Conservation (phyloP, 306 rosid species). For the Arachis stenosperma region DNA sequence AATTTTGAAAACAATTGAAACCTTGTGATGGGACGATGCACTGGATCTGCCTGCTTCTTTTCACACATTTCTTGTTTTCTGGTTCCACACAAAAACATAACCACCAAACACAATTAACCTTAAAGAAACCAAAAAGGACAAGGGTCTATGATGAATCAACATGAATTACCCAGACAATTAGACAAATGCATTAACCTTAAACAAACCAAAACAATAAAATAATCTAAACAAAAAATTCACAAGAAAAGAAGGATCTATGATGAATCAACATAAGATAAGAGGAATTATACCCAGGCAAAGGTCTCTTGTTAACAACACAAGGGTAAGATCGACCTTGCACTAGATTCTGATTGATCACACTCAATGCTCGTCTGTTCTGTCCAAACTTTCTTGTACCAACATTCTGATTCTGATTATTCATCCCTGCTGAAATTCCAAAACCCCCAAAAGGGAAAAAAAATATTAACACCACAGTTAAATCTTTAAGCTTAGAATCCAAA, state of each 20-base stretch:
- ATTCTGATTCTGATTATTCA: constrained; percentile 19
- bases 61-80: constrained; percentile 55
- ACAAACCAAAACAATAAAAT: background rate
- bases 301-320: constrained; percentile 74
- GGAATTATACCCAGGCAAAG: constrained; percentile 47
- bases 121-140: constrained; percentile 8
- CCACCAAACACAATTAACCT: constrained; percentile 7
- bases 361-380: constrained; percentile 65
- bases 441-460: background rate
- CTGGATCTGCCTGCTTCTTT: constrained; percentile 74
- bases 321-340: constrained; percentile 52
- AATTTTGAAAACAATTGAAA: constrained; percentile 21
- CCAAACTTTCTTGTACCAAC: constrained; percentile 46
- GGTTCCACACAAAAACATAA: background rate
- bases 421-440: constrained; percentile 41
- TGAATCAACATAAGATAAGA: constrained; percentile 14
- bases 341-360: constrained; percentile 56
- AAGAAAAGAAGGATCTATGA: background rate
- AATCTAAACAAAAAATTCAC: background rate
- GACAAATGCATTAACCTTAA: constrained; percentile 6
- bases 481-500: constrained; percentile 6
- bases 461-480: background rate
- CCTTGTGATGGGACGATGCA: constrained; percentile 77
- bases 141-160: background rate
- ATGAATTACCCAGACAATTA: background rate